Percentiles rank a stretch among this genome's conserved stretches.
These are phyloP conservation scores for Cytospora piceicola DNA, from an alignment of 2,329 filamentous ascomycete genomes.

Conservation along the genomic window DNA sequence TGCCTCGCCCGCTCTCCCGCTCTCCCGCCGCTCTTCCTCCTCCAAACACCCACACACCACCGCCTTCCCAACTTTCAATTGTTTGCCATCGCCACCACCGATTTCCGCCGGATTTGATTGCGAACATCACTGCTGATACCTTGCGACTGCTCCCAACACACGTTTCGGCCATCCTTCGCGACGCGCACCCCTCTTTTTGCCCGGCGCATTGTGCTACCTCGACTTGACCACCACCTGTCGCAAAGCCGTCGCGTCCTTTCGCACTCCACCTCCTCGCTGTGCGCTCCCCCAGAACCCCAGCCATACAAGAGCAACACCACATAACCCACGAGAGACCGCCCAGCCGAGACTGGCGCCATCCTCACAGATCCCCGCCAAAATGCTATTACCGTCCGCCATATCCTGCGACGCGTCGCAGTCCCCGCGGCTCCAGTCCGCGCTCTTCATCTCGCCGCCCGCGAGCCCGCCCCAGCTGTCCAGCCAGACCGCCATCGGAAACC, in stretches of 20 bases:
- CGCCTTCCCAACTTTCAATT: constrained; percentile 21
- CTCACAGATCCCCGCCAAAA: constrained; percentile 36
- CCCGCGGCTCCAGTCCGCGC: constrained; percentile 51
- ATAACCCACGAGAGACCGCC: not conserved
- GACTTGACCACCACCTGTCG: constrained; percentile 21
- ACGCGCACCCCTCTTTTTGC: constrained; percentile 26
- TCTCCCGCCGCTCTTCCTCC: constrained; percentile 18
- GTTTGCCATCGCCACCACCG: constrained; percentile 15
- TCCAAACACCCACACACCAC: constrained; percentile 12
- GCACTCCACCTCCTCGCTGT: constrained; percentile 6
- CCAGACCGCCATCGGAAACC: constrained; percentile 54
- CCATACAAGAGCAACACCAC: not conserved
- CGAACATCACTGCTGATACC: constrained; percentile 17
- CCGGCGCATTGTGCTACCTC: constrained; percentile 27
- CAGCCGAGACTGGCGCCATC: constrained; percentile 11
- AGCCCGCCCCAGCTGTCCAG: constrained; percentile 55
- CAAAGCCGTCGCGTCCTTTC: constrained; percentile 23
- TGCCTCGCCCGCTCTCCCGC: not conserved
- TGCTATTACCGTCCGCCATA: constrained; percentile 64
- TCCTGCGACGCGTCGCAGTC: constrained; percentile 60
- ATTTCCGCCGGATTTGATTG: constrained; percentile 19
- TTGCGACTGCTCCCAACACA: constrained; percentile 22
- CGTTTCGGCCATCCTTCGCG: not conserved
- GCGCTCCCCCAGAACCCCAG: constrained; percentile 3
- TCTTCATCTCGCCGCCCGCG: constrained; percentile 63